Conservation (phyloP, 2,329 filamentous ascomycete genomes). For the Ophiostoma triangulosporum region DNA sequence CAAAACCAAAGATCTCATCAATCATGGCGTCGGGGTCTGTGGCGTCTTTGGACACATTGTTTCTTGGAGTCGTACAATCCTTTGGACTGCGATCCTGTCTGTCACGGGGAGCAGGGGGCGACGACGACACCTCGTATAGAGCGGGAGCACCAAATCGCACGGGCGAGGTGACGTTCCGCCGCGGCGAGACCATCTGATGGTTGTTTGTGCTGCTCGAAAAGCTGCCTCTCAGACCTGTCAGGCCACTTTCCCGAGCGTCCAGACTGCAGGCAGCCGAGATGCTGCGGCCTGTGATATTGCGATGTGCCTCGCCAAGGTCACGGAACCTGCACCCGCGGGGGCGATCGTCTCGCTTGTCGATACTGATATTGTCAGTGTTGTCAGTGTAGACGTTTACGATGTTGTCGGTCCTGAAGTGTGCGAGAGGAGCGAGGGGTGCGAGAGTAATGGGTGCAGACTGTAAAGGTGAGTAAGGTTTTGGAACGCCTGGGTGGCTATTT, state of each 20-base stretch:
- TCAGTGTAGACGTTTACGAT: neutral
- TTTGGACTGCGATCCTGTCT: neutral
- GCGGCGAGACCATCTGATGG: neutral
- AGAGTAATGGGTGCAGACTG: neutral
- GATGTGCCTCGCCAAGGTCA: conserved; percentile 25
- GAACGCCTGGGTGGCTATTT: neutral
- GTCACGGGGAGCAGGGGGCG: neutral
- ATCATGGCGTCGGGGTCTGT: conserved; percentile 1
- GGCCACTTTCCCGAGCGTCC: neutral
- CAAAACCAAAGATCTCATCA: conserved; percentile 2
- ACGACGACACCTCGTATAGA: neutral
- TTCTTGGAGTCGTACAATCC: neutral
- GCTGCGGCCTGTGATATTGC: conserved; percentile 23
- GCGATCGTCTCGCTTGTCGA: conserved; percentile 12
- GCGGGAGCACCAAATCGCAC: neutral
- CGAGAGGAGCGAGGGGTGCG: neutral
- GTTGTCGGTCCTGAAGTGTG: too few relatives aligned
- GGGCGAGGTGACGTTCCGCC: conserved; percentile 4
- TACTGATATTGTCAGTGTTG: neutral
- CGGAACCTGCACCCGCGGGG: conserved; percentile 24
- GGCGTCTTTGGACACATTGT: neutral
- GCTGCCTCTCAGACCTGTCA: neutral
- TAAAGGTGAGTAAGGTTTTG: neutral
- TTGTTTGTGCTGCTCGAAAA: neutral
- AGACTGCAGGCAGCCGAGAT: conserved; percentile 4